Conservation (phyloP, 2,329 filamentous ascomycete species). For the Monilinia laxa region DNA sequence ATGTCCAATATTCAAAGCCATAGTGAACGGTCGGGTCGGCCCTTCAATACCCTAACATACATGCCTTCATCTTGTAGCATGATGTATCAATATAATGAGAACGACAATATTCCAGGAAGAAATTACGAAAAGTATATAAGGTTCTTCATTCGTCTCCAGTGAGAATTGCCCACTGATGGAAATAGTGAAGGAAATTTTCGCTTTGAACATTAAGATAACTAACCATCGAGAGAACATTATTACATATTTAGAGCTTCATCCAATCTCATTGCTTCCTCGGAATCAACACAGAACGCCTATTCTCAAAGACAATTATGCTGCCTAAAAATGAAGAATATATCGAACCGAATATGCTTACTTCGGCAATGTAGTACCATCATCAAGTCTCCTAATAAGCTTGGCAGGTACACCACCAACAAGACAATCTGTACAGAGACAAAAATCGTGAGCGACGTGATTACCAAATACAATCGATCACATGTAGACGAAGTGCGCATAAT, state of each 20-base stretch:
- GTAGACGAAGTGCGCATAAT: not conserved
- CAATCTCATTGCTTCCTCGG: not conserved
- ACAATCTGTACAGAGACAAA: conserved; percentile 11
- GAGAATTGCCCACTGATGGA: not conserved
- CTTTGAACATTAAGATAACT: not conserved
- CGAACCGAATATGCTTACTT: not conserved
- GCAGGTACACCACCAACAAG: conserved; percentile 32
- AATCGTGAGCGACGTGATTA: not conserved
- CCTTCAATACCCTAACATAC: no score
- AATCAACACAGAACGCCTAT: not conserved
- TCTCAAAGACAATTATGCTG: no score
- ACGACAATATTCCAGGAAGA: not conserved
- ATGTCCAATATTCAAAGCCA: no score
- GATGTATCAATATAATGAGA: no score
- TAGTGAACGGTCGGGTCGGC: no score
- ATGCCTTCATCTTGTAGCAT: not conserved
- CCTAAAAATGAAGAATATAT: not conserved
- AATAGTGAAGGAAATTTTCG: not conserved
- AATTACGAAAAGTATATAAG: not conserved
- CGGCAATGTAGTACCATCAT: not conserved
- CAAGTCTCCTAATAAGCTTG: conserved; percentile 25
- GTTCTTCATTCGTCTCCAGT: not conserved
- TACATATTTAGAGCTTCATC: not conserved
- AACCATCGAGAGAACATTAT: not conserved
- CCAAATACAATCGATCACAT: not conserved